Conservation (phyloP, 2,329 filamentous ascomycete genomes). For the Penicillium corylophilum region DNA sequence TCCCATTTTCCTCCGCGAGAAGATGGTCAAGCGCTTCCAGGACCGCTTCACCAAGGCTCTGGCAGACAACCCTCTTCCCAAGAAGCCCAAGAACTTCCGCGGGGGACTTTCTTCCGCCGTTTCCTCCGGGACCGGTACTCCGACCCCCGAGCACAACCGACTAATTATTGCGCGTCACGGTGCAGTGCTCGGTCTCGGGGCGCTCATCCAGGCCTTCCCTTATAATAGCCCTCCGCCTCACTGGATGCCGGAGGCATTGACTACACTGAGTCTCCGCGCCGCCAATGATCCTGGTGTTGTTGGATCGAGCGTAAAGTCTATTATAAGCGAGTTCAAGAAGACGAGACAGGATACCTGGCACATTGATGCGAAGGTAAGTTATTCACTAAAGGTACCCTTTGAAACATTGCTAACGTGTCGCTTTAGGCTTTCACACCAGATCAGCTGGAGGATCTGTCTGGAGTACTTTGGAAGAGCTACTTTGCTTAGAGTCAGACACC, state of each 20-base stretch:
- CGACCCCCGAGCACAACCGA: constrained; percentile 60
- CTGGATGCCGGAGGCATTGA: constrained; percentile 93
- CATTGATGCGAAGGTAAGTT: constrained; percentile 89
- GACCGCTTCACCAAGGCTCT: constrained; percentile 75
- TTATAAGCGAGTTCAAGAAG: constrained; percentile 98
- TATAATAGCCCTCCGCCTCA: constrained; percentile 87
- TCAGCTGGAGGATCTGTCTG: constrained; percentile 91
- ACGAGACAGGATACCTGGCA: constrained; percentile 98
- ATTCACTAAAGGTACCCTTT: constrained; percentile 3
- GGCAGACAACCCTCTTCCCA: constrained; percentile 82
- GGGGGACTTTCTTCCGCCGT: constrained; percentile 42
- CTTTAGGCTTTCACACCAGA: constrained; percentile 78
- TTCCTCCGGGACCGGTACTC: constrained; percentile 48
- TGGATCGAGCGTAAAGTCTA: constrained; percentile 90
- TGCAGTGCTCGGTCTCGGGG: constrained; percentile 85
- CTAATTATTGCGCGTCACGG: constrained; percentile 82
- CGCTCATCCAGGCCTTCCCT: constrained; percentile 91
- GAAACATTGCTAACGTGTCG: constrained; percentile 9
- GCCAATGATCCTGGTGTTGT: constrained; percentile 88
- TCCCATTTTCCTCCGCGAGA: constrained; percentile 72
- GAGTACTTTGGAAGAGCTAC: constrained; percentile 99
- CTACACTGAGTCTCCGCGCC: constrained; percentile 78
- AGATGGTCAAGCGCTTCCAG: constrained; percentile 73
- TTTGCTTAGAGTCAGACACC: constrained; percentile 64
- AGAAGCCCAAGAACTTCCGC: constrained; percentile 49